A percentile compares a stretch with the other conserved stretches of the same genome.
Conservation (phyloP, 1,284 basidiomycete species). For the Ustilago esculenta region DNA sequence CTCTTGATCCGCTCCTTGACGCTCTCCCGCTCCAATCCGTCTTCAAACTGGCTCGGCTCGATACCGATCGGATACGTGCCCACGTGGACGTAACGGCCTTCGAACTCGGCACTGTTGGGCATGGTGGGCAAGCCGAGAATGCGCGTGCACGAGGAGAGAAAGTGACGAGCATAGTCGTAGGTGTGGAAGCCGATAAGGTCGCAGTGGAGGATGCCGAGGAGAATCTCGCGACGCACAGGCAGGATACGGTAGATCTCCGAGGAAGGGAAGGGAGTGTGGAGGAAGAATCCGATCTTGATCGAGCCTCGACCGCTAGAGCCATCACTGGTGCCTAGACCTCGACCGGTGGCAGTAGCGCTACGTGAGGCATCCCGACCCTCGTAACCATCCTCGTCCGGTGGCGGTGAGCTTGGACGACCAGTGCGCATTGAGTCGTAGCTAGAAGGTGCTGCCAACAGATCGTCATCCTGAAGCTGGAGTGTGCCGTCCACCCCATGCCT, state of each 20-base stretch:
- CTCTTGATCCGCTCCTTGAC: conserved; percentile 82
- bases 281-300: conserved; percentile 87
- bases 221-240: conserved; percentile 93
- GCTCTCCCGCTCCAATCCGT: conserved; percentile 80
- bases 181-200: conserved; percentile 92
- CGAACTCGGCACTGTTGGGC: conserved; percentile 95
- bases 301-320: conserved; percentile 56
- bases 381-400: conserved; percentile 19
- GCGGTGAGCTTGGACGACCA: conserved; percentile 17
- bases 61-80: conserved; percentile 99
- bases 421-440: conserved; percentile 8
- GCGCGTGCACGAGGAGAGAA: conserved; percentile 96
- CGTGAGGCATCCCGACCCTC: conserved; percentile 17
- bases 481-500: conserved; percentile 60
- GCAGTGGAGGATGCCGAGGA: conserved; percentile 92
- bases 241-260: conserved; percentile 93
- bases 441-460: conserved; percentile 53
- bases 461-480: conserved; percentile 51
- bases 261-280: conserved; percentile 97
- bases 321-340: conserved; percentile 53
- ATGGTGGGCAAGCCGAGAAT: conserved; percentile 95
- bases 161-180: conserved; percentile 98
- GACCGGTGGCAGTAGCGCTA: conserved; percentile 21
- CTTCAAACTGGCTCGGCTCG: conserved; percentile 88
- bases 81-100: conserved; percentile 92